Evolutionary conservation across 768 basidiomycete genomes (phyloP).

Genomic region (Kwoniella bestiolae): DNA sequence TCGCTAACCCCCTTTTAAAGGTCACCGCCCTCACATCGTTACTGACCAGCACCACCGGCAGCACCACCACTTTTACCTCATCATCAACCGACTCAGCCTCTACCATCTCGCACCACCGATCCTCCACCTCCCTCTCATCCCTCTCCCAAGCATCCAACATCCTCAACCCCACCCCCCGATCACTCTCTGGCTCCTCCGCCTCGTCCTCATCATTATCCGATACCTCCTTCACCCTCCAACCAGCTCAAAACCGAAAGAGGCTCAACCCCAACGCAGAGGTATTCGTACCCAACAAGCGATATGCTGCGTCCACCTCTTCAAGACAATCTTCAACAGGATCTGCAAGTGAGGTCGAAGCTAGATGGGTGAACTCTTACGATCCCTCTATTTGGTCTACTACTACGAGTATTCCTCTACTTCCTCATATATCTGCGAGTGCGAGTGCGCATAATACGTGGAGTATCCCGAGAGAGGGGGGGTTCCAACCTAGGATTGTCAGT

Average conservation of each 20-base stretch:
- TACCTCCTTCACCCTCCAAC: neutral
- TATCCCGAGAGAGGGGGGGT: slow-evolving; percentile 4
- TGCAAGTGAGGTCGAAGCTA: neutral
- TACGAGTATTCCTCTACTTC: slow-evolving; percentile 2
- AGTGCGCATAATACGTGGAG: neutral
- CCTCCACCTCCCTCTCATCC: slow-evolving; percentile 27
- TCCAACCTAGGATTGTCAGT: slow-evolving; percentile 1
- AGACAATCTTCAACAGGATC: neutral
- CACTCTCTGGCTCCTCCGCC: slow-evolving; percentile 1
- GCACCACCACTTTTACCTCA: slow-evolving; percentile 8
- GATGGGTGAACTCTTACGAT: neutral
- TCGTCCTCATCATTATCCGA: slow-evolving; percentile 7
- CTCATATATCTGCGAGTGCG: slow-evolving; percentile 1
- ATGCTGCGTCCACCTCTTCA: neutral
- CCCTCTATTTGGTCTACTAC: slow-evolving; percentile 22
- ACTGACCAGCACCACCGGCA: neutral
- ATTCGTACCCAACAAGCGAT: slow-evolving; percentile 13
- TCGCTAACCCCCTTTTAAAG: neutral
- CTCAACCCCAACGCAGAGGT: slow-evolving; percentile 7
- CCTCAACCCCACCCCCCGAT: slow-evolving; percentile 15
- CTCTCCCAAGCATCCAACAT: slow-evolving; percentile 22
- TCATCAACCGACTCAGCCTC: slow-evolving; percentile 6
- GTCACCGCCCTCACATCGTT: slow-evolving; percentile 11
- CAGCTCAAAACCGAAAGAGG: neutral
- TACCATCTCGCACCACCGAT: slow-evolving; percentile 10